Base-by-base conservation (phyloP, 108 stramenopile genomes). In the Epipyxis sp. region DNA sequence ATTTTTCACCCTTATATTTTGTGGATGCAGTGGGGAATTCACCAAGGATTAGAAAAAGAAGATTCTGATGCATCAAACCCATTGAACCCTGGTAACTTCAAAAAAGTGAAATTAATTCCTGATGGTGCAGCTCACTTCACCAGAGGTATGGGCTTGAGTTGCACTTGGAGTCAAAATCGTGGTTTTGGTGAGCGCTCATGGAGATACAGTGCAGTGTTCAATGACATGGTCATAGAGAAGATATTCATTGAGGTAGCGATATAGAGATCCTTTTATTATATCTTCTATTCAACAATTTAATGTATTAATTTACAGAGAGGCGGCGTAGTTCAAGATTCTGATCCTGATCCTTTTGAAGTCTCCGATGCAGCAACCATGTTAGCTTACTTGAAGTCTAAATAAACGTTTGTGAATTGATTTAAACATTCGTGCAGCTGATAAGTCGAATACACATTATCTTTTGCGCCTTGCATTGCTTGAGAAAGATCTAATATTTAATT, bases 111-210 rank as follows among this genome's bases (percentile, higher is more conserved):
- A 81, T 76, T 89, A 1, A 69, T 89, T 37, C 86, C 88, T 27
- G 88, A 89, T 71, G 88, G 88, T 1, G 86, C 86, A 42, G 54
- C 41, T 13, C 59, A 42, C 39, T 87, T 87, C 72, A 89, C 88
- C 29, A 79, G 86, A 29, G 88, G 85, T n/a, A 89, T 89, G 86
- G 88, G 88, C 35, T 89, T 89, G 88, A 76, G 77, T 0, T 62
- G 34, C 27, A 42, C 77, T 1, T 89, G 88, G 86, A 81, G 76
- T 30, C 39, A 59, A 40, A 77, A 86, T 39, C 81, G 86, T 25
- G 86, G 86, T n/a, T 87, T 87, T 76, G 85, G 85, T 37, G 86
- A 86, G 68, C 76, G 88, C 27, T 71, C 65, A 42, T 87, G 86
- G 88, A 58, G 88, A 39, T 71, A 41, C 16, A 10, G 34, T 10